Base-by-base conservation (phyloP, 164 flowering plant species). In the Protea cynaroides region DNA sequence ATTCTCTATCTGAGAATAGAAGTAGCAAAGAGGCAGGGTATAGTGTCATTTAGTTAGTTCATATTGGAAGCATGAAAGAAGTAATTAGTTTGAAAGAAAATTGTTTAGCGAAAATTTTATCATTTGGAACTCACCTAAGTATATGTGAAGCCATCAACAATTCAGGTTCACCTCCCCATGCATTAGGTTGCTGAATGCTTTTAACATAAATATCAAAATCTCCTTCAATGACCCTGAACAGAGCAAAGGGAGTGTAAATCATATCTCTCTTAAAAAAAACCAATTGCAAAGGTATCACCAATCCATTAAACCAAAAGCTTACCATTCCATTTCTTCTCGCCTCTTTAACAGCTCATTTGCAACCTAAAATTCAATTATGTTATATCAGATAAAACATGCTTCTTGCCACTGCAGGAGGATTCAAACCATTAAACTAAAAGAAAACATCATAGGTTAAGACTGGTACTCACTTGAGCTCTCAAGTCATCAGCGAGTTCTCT, bases 121-220 rank as follows among this genome's bases (percentile, higher is more conserved):
- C 5, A 29, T 40, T 40, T 40, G 46, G 38, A 66, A 80, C 88
- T 79, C 67, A 87, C 97, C 71, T 78, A 22, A 90, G 75, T 60
- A 88, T 88, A 79, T 88, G 94, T 54, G 88, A 83, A 72, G 94
- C 88, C 94, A 88, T 88, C 63, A 85, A 68, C 62, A 90, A 61
- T 80, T 90, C 97, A 5, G 92, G 92, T 71, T 89, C 96, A 64
- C 96, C 92, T 59, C 92, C 96, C 92, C 97, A 90, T 8, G 79
- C 82, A 72, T 71, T 77, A 34, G 92, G 92, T 52, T 80, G 74
- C 63, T 83, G 82, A 60, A 90, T 83, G 52, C 76, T 81, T 71
- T 85, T 74, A 44, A 86, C 81, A 76, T 90, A 90, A 0, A 71
- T 70, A 65, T 90, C 92, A 74, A 86, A 88, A 71, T 91, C 90